Percentiles rank a stretch among this genome's conserved stretches.
phyloP scores from a whole-genome alignment of 257 asterid genomes.

The Agastache rugosa region DNA sequence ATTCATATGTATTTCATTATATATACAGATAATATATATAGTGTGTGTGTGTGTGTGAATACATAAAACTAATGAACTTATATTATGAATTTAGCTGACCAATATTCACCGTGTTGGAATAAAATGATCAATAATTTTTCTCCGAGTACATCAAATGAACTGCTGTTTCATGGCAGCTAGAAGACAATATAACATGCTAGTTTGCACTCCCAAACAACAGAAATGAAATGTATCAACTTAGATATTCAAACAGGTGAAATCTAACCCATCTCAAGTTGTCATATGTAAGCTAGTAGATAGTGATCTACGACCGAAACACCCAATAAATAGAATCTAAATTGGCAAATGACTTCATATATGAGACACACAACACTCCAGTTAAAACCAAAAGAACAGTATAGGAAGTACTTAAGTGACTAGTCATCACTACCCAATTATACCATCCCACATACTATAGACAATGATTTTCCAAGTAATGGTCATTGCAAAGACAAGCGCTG shows the following conservation, averaged over 20 bases:
- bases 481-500: constrained; percentile 34
- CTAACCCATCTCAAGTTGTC: constrained; percentile 7
- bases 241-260: constrained; percentile 12
- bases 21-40: too few species aligned
- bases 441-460: constrained; percentile 43
- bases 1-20: not conserved
- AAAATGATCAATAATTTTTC: not conserved
- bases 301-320: constrained; percentile 39
- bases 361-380: constrained; percentile 36
- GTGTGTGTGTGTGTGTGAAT: too few species aligned
- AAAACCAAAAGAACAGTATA: constrained; percentile 36
- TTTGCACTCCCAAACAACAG: constrained; percentile 33
- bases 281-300: constrained; percentile 39
- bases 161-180: not conserved
- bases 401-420: constrained; percentile 45
- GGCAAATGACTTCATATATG: constrained; percentile 44
- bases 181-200: constrained; percentile 2
- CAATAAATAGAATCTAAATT: constrained; percentile 35
- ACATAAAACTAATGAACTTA: not conserved
- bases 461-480: constrained; percentile 32
- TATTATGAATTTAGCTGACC: not conserved
- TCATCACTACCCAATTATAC: constrained; percentile 46
- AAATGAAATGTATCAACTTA: not conserved
- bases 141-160: not conserved
- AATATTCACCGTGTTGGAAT: not conserved